Evolutionary conservation across 2,329 filamentous ascomycete genomes (phyloP), one percentile per base, ranked within the genome.

Genomic region (Talaromyces rugulosus): DNA sequence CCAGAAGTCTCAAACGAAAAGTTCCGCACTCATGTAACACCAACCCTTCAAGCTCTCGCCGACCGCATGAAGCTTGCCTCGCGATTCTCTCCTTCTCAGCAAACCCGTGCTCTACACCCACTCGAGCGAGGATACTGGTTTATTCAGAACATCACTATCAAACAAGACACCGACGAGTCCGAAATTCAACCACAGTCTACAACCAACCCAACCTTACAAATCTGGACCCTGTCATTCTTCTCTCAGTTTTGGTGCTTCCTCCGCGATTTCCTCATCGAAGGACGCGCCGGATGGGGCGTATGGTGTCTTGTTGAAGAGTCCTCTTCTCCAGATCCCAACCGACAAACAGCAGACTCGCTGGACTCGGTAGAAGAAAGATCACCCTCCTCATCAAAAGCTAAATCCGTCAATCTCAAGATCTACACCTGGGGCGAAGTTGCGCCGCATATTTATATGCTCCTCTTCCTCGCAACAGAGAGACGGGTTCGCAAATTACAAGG

Each of bases 51-150:
- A 8, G 80, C 82, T 66, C 77, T 91, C 1, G 81, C 81, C 2
- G 72, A 75, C 0, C 80, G 83, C n/a, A 77, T 85, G 30, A 79
- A 83, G 16, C 75, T 87, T 4, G 65, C 75, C 0, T 80, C 78
- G 2, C 81, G 83, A 3, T 91, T 85, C 72, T 78, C 74, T 4
- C 87, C 88, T 0, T 66, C 69, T 5, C 65, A 74, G 1, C 80
- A 84, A 58, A 75, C 76, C 1, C 80, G 88, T 4, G 70, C 74
- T 0, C 75, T 89, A 1, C 75, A 81, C 2, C 75, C 76, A 0
- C 83, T 89, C 42, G 92, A 96, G 72, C 83, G 93, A 16, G 93
- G 92, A 0, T 87, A 90, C 74, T 97, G 93, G 93, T 73, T 80
- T 2, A 69, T 96, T 4, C 58, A 68, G 68, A 28, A 71, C 67